Conservation (phyloP, 2,329 filamentous ascomycete genomes). For the Ceratocystis smalleyi region DNA sequence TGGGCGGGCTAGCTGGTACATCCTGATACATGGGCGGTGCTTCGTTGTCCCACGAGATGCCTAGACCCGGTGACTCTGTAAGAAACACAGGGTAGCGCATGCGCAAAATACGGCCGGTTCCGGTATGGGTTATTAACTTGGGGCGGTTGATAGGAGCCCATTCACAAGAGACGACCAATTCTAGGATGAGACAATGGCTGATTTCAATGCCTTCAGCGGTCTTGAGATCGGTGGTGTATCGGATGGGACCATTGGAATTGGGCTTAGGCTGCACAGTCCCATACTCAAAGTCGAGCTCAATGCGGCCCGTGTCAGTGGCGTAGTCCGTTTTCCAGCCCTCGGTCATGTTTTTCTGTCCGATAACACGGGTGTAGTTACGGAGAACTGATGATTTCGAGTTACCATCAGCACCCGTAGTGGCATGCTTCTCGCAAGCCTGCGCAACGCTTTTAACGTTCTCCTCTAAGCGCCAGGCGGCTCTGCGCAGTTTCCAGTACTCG, state of each 20-base stretch:
- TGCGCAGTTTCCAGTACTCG: constrained; percentile 72
- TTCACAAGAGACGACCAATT: constrained; percentile 89
- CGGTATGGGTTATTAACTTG: constrained; percentile 62
- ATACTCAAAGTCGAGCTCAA: constrained; percentile 54
- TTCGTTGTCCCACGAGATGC: constrained; percentile 95
- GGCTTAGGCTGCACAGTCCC: constrained; percentile 34
- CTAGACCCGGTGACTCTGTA: constrained; percentile 70
- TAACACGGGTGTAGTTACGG: constrained; percentile 59
- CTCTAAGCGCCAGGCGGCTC: constrained; percentile 84
- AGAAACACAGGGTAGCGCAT: constrained; percentile 79
- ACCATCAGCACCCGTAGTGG: constrained; percentile 30
- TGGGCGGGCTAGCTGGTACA: constrained; percentile 71
- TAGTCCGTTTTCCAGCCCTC: constrained; percentile 75
- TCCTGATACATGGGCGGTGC: constrained; percentile 87
- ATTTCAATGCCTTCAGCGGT: constrained; percentile 61
- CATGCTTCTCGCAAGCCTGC: constrained; percentile 64
- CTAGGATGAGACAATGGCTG: constrained; percentile 71
- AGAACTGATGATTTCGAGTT: constrained; percentile 44
- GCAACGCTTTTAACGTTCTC: constrained; percentile 69
- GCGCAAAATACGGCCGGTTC: constrained; percentile 74
- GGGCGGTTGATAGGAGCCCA: constrained; percentile 58
- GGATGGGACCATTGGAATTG: constrained; percentile 21
- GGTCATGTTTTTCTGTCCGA: constrained; percentile 71
- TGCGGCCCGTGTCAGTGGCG: constrained; percentile 37
- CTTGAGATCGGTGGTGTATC: constrained; percentile 64